Conservation (phyloP, 2,329 filamentous ascomycete genomes). For the Xylariaceae sp. region DNA sequence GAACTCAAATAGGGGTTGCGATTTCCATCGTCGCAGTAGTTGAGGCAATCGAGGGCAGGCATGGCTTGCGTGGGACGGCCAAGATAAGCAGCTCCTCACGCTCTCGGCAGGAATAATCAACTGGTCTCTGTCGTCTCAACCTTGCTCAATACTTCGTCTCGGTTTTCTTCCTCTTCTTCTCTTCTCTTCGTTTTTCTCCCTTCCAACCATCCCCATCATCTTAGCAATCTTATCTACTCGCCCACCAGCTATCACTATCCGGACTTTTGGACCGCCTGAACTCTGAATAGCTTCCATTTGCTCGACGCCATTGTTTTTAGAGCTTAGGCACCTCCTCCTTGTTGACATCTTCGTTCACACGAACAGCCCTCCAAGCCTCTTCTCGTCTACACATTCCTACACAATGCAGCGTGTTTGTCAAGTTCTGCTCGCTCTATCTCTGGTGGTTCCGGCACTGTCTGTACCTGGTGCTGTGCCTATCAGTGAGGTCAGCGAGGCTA, state of each 20-base stretch:
- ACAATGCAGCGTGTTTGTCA: constrained; percentile 7
- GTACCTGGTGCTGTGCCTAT: constrained; percentile 2
- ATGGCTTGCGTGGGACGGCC: neutral
- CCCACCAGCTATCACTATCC: neutral
- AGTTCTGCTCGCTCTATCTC: constrained; percentile 1
- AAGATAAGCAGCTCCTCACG: neutral
- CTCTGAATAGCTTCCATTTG: neutral
- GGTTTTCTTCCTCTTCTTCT: neutral
- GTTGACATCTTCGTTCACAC: neutral
- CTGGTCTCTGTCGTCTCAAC: neutral
- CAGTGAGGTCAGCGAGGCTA: neutral
- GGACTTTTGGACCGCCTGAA: constrained; percentile 4
- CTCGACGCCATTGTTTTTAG: neutral
- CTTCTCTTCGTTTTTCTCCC: neutral
- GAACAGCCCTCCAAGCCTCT: neutral
- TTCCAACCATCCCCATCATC: neutral
- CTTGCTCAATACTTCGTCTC: neutral
- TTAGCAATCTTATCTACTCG: neutral
- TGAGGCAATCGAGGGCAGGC: neutral
- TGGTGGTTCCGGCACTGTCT: constrained; percentile 7
- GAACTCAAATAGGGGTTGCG: neutral
- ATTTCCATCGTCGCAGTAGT: neutral
- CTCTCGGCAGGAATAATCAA: constrained; percentile 5
- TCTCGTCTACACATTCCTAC: neutral
- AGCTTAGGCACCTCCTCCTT: neutral